Conservation (phyloP, 768 basidiomycete species). For the Lentinula raphanica region DNA sequence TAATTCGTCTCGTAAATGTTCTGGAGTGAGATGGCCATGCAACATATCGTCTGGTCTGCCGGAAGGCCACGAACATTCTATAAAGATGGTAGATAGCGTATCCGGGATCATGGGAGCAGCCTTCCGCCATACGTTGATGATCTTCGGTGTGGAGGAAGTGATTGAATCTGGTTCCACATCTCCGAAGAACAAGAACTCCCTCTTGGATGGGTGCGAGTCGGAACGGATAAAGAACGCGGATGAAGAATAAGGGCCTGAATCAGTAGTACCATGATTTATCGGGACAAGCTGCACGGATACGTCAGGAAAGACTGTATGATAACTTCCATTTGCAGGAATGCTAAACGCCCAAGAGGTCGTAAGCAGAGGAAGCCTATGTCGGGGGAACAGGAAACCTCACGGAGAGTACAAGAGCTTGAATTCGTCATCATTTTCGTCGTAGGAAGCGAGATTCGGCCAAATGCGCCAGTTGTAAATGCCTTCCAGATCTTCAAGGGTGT, state of each 20-base stretch:
- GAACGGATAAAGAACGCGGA: slow-evolving; percentile 83
- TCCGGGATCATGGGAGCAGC: slow-evolving; percentile 76
- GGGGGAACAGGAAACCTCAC: slow-evolving; percentile 36
- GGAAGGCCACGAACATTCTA: slow-evolving; percentile 89
- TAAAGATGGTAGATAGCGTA: slow-evolving; percentile 74
- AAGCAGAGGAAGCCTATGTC: background rate
- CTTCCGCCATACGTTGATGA: slow-evolving; percentile 69
- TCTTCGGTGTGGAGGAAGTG: slow-evolving; percentile 49
- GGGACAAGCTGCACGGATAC: slow-evolving; percentile 65
- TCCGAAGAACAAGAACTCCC: slow-evolving; percentile 90
- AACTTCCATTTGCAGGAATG: slow-evolving; percentile 46
- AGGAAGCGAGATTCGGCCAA: slow-evolving; percentile 84
- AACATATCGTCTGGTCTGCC: slow-evolving; percentile 62
- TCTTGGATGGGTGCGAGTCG: slow-evolving; percentile 39
- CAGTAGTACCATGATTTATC: slow-evolving; percentile 66
- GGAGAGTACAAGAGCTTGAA: slow-evolving; percentile 57
- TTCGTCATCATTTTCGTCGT: slow-evolving; percentile 57
- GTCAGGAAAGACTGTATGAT: slow-evolving; percentile 45
- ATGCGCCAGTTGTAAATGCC: slow-evolving; percentile 70
- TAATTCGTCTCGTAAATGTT: slow-evolving; percentile 75
- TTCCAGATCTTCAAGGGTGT: slow-evolving; percentile 65
- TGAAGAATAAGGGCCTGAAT: slow-evolving; percentile 58
- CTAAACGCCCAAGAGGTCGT: slow-evolving; percentile 26
- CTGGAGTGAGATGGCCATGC: slow-evolving; percentile 85
- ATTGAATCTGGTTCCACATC: slow-evolving; percentile 87